Evolutionary conservation across 768 basidiomycete species (phyloP), one percentile per base, ranked within the genome.

Genomic region (Calvatia gigantea): DNA sequence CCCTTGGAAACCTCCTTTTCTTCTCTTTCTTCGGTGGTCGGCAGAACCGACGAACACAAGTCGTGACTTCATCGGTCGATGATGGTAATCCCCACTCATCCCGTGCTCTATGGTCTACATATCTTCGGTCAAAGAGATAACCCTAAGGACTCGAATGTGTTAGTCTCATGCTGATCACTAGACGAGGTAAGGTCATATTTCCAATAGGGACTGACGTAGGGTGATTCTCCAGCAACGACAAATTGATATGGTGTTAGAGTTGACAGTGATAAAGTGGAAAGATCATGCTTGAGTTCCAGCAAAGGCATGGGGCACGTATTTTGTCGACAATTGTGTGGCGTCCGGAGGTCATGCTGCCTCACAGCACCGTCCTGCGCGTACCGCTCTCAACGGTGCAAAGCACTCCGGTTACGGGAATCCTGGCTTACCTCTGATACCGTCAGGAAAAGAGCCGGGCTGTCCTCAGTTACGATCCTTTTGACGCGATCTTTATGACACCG

Each of bases 21-120:
- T 69, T 69, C 32, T 59, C 60, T 53, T 29, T 12, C 19, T 27
- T 61, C 25, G 58, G 60, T 3, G 66, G 62, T 51, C 87, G 74
- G 9, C 89, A 91, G 66, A 94, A 91, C 28, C 85, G 82, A 53
- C 92, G 80, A 17, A 94, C 89, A 65, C 93, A 94, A 9, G 86
- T 87, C 2, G 89, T 89, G 44, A 85, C 64, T 42, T 79, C 80
- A 73, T 72, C 63, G 21, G 74, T 62, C 17, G 64, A 60, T 32
- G 61, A 65, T 12, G 80, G 71, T 55, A 77, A 69, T 12, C 91
- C 91, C 89, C 90, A 91, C 62, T 90, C 84, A 45, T 80, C 81
- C 54, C 73, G 69, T 39, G 91, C 70, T 29, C 75, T 71, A 9
- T 85, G 80, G 6, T 84, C 83, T 14, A 80, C 70, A 61, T 91